Evolutionary conservation across 2,329 filamentous ascomycete genomes (phyloP).

Genomic region (Huntiella moniliformis): DNA sequence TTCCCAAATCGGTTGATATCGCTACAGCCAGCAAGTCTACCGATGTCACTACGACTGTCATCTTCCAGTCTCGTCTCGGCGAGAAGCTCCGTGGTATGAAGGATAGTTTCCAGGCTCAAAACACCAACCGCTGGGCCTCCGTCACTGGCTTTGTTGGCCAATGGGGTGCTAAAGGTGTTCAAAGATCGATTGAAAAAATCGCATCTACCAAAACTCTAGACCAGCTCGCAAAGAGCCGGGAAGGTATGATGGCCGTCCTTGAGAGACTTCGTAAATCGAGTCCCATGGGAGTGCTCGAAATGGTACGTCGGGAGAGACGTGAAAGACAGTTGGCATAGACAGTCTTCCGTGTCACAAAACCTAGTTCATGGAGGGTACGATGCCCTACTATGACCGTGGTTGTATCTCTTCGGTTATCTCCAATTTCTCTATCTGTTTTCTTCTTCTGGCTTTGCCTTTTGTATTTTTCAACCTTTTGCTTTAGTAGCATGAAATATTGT

Average conservation of each 20-base stretch:
- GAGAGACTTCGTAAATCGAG: constrained; percentile 45
- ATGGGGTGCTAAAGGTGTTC: constrained; percentile 53
- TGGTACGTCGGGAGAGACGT: constrained; percentile 26
- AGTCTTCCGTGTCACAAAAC: background rate
- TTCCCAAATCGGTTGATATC: constrained; percentile 14
- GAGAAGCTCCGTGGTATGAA: constrained; percentile 43
- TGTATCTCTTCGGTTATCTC: background rate
- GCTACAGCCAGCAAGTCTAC: constrained; percentile 24
- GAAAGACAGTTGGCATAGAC: background rate
- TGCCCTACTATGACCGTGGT: background rate
- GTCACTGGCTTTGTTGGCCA: constrained; percentile 27
- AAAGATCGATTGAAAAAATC: constrained; percentile 62
- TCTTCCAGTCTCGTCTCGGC: constrained; percentile 53
- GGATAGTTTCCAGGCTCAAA: constrained; percentile 22
- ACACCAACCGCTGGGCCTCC: constrained; percentile 30
- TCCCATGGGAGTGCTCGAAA: constrained; percentile 38
- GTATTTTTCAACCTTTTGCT: constrained; percentile 1
- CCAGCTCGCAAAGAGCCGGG: constrained; percentile 60
- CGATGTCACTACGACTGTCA: constrained; percentile 54
- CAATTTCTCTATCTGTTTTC: background rate
- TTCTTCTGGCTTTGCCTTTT: background rate
- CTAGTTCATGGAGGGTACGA: background rate
- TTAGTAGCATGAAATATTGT: background rate
- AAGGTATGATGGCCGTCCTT: constrained; percentile 68
- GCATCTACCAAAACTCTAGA: constrained; percentile 60